phyloP scores from a whole-genome alignment of 768 basidiomycete genomes.

The Suillus spraguei region DNA sequence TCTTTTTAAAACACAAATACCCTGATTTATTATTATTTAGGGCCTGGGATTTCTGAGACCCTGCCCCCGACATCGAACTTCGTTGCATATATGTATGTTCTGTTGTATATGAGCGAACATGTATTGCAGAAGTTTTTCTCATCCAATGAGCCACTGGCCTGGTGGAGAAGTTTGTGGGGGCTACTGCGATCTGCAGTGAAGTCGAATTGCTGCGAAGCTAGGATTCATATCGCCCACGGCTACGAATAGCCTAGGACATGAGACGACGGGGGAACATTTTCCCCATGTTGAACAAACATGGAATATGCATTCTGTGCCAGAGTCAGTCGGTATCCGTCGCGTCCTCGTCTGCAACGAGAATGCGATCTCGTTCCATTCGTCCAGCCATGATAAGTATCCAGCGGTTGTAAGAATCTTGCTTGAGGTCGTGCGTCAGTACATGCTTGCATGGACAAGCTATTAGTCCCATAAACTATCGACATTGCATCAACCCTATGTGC shows the following conservation, averaged over 20 bases:
- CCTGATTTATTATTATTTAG: neutral
- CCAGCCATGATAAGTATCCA: neutral
- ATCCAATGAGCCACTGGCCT: slow-evolving; percentile 38
- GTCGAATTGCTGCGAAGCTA: slow-evolving; percentile 38
- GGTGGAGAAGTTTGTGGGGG: slow-evolving; percentile 62
- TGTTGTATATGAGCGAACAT: neutral
- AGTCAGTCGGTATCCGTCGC: slow-evolving; percentile 42
- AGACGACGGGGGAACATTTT: slow-evolving; percentile 36
- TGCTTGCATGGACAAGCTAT: neutral
- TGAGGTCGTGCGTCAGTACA: neutral
- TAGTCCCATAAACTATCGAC: neutral
- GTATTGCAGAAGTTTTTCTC: slow-evolving; percentile 54
- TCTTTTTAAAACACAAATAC: neutral
- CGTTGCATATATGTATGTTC: neutral
- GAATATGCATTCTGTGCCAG: slow-evolving; percentile 53
- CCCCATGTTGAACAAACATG: slow-evolving; percentile 28
- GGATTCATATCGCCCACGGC: slow-evolving; percentile 49
- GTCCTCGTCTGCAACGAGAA: neutral
- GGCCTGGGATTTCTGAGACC: neutral
- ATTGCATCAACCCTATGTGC: neutral
- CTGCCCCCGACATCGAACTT: neutral
- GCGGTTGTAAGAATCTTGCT: neutral
- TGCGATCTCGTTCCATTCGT: neutral
- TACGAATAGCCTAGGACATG: slow-evolving; percentile 54
- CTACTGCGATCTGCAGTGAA: too few relatives aligned